Evolutionary conservation across 306 rosid genomes (phyloP), one percentile per base, ranked within the genome.

Genomic region (Vigna mungo): DNA sequence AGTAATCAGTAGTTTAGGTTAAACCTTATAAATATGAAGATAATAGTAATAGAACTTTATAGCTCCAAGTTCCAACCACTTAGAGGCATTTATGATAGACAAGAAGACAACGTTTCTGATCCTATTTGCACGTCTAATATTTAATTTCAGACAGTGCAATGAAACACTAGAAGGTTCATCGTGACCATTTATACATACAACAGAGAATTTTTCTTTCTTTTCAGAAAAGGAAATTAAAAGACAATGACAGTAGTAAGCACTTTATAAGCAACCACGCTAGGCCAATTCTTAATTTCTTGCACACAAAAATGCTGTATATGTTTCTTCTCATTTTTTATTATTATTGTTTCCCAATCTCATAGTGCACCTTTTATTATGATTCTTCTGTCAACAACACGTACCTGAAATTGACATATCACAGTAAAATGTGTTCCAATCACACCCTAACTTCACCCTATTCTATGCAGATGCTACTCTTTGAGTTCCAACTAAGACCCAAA

Each of bases 11-110:
- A 37, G 9, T 37, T 37, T 7, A 37, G 41, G 41, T 7, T 37
- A 37, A 37, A 37, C 41, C 1, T 25, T 2, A 25, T 17, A 27
- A 25, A 13, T 70, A 80, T 84, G 85, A 75, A 85, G 71, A 78
- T 85, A 78, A 37, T 60, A 6, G 10, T 6, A 27, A 43, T 18
- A 37, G 36, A 72, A 55, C 55, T 20, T 49, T 36, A 44, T 80
- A 80, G 89, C 84, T 88, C 46, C 96, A 88, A 90, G 93, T 90
- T 88, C 91, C 90, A 87, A 90, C 82, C 89, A 60, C 77, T 76
- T 59, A 71, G 69, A 73, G 6, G 82, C 82, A 44, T 44, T 25
- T n/a, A 27, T 69, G 61, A 69, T 71, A 64, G 86, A 73, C 87
- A 81, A 70, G 78, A 73, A 25, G 20, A 72, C 79, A 39, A 54